phyloP scores from a whole-genome alignment of 805 yeast species.

The Wickerhamiella kurtzmanii region DNA sequence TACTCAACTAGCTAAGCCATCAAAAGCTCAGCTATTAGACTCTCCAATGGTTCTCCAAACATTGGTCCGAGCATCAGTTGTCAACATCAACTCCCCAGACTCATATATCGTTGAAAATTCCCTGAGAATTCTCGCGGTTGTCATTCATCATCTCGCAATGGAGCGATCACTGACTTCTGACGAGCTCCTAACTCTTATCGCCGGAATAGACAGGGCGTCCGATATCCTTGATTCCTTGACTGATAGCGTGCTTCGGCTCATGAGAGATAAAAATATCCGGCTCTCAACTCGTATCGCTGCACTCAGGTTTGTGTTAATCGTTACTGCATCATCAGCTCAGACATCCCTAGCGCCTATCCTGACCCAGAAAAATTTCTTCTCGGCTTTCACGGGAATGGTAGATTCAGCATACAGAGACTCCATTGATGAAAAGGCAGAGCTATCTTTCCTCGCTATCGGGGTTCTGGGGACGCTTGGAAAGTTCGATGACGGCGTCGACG shows the following conservation, averaged over 20 bases:
- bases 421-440: slow-evolving; percentile 15
- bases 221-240: slow-evolving; percentile 22
- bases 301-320: slow-evolving; percentile 17
- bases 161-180: slow-evolving; percentile 21
- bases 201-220: slow-evolving; percentile 27
- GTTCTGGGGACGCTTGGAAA: slow-evolving; percentile 27
- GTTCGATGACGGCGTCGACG: slow-evolving; percentile 23
- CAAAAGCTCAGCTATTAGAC: slow-evolving; percentile 16
- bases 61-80: slow-evolving; percentile 16
- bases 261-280: slow-evolving; percentile 13
- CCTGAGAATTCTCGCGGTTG: slow-evolving; percentile 17
- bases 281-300: slow-evolving; percentile 1
- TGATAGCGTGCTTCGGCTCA: slow-evolving; percentile 18
- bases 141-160: slow-evolving; percentile 14
- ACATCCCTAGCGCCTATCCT: slow-evolving; percentile 26
- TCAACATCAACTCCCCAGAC: slow-evolving; percentile 12
- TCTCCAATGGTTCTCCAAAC: slow-evolving; percentile 17
- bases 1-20: slow-evolving; percentile 16
- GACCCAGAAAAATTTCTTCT: slow-evolving; percentile 27
- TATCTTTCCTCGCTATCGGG: slow-evolving; percentile 25
- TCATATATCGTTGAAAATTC: slow-evolving; percentile 15
- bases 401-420: slow-evolving; percentile 11
- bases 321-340: slow-evolving; percentile 23
- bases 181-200: slow-evolving; percentile 24
- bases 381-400: slow-evolving; percentile 18